These are phyloP conservation scores for Pichia sp. DNA, from an alignment of 1,139 yeast genomes.

Conservation along the genomic window DNA sequence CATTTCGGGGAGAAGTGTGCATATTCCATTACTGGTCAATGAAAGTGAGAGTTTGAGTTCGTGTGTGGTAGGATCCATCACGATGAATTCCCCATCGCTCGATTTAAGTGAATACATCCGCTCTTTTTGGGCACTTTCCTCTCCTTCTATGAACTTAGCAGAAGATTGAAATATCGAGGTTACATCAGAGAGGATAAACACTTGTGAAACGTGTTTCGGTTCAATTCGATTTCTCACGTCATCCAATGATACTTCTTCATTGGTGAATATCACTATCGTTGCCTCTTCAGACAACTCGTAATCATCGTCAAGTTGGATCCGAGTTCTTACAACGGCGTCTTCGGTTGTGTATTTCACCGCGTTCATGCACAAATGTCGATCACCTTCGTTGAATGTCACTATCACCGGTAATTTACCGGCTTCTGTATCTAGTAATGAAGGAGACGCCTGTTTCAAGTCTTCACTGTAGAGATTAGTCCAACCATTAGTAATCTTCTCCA, in stretches of 20 bases:
- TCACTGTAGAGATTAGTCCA: constrained; percentile 8
- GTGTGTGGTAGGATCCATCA: constrained; percentile 19
- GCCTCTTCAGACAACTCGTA: constrained; percentile 1
- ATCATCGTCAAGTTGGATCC: constrained; percentile 1
- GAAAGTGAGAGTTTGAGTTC: constrained; percentile 31
- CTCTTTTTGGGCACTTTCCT: not conserved
- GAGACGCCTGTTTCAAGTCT: constrained; percentile 4
- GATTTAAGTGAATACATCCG: constrained; percentile 6
- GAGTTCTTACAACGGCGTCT: not conserved
- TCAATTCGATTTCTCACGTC: constrained; percentile 22
- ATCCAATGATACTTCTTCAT: constrained; percentile 7
- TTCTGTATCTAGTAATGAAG: constrained; percentile 1
- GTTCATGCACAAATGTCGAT: constrained; percentile 1
- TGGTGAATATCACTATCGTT: constrained; percentile 1
- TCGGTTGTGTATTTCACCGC: constrained; percentile 2
- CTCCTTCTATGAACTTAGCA: constrained; percentile 2
- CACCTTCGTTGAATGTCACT: constrained; percentile 2
- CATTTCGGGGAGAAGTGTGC: constrained; percentile 19
- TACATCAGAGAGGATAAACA: constrained; percentile 30
- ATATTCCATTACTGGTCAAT: constrained; percentile 31
- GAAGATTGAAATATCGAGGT: constrained; percentile 11
- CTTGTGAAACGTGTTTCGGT: constrained; percentile 33
- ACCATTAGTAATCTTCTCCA: constrained; percentile 4
- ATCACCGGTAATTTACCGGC: constrained; percentile 8
- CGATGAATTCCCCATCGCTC: constrained; percentile 24